Conservation (phyloP, 2,329 filamentous ascomycete species). For the Cercospora sojina region DNA sequence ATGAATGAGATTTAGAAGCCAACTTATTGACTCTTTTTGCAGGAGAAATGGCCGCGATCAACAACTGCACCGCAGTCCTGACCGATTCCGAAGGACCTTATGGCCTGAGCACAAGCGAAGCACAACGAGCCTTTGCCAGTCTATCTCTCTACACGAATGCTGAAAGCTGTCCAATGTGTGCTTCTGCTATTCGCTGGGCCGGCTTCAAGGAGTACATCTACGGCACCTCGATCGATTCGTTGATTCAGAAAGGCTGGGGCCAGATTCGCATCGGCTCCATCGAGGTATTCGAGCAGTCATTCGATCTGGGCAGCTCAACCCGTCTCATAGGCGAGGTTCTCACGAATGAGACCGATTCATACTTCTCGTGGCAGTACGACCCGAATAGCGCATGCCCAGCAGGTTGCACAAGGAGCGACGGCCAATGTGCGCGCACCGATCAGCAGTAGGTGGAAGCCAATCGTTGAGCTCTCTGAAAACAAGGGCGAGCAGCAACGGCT, state of each 20-base stretch:
- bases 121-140: slow-evolving; percentile 47
- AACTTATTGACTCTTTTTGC: background rate
- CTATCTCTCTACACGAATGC: slow-evolving; percentile 59
- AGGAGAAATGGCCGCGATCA: slow-evolving; percentile 57
- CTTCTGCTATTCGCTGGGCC: slow-evolving; percentile 56
- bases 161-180: slow-evolving; percentile 60
- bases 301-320: slow-evolving; percentile 40
- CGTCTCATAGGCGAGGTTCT: slow-evolving; percentile 49
- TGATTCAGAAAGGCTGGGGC: slow-evolving; percentile 52
- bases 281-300: slow-evolving; percentile 50
- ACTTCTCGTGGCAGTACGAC: slow-evolving; percentile 57
- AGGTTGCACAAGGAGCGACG: slow-evolving; percentile 33
- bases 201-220: slow-evolving; percentile 58
- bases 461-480: background rate
- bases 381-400: slow-evolving; percentile 38
- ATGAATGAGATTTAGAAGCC: background rate
- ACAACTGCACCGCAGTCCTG: slow-evolving; percentile 53
- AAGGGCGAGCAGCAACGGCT: background rate
- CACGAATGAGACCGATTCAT: slow-evolving; percentile 54
- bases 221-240: slow-evolving; percentile 51
- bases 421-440: slow-evolving; percentile 9
- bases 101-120: slow-evolving; percentile 44
- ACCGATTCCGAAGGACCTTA: slow-evolving; percentile 49
- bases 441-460: background rate
- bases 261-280: slow-evolving; percentile 51